phyloP scores from a whole-genome alignment of 768 basidiomycete species.

The Pleurotus salmoneostramineus region DNA sequence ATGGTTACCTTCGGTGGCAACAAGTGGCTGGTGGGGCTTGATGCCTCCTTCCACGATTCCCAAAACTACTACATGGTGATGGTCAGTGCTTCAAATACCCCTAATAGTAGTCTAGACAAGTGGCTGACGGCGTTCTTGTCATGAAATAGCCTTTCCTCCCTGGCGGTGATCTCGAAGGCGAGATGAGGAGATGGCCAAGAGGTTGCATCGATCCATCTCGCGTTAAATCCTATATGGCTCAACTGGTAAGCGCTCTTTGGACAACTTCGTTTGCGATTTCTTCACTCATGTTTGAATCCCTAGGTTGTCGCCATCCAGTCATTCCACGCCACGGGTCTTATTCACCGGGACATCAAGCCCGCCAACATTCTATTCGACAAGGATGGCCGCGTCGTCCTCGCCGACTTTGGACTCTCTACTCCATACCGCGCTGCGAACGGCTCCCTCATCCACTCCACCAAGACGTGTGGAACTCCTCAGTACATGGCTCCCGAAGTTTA shows the following conservation, averaged over 20 bases:
- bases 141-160: neutral
- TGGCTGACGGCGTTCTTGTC: neutral
- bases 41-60: slow-evolving; percentile 8
- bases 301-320: slow-evolving; percentile 5
- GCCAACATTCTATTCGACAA: slow-evolving; percentile 5
- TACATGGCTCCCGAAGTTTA: slow-evolving; percentile 30
- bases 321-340: slow-evolving; percentile 1
- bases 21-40: neutral
- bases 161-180: slow-evolving; percentile 8
- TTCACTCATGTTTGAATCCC: neutral
- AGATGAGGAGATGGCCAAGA: neutral
- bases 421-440: neutral
- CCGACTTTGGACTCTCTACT: slow-evolving; percentile 9
- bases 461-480: slow-evolving; percentile 23
- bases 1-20: neutral
- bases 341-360: slow-evolving; percentile 10
- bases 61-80: slow-evolving; percentile 8
- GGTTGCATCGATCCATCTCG: neutral
- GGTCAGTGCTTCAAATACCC: neutral
- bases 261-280: neutral
- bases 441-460: slow-evolving; percentile 17
- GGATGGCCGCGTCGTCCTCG: slow-evolving; percentile 3
- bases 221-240: neutral
- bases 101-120: neutral
- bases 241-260: neutral